Base-by-base conservation (phyloP, 257 asterid genomes). In the Nicotiana otophora region DNA sequence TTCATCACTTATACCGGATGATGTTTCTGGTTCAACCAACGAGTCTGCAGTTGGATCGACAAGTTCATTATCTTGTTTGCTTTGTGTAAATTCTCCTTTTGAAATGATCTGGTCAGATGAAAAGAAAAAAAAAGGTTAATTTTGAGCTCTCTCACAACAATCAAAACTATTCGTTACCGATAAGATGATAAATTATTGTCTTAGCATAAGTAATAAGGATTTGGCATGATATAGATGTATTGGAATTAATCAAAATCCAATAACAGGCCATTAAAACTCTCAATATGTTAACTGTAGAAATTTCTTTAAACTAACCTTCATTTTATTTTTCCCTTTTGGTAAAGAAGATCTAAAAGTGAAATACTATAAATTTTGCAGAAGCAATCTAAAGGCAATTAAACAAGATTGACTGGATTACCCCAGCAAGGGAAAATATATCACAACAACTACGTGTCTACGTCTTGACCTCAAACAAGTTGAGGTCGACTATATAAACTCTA, bases 1-100 rank as follows among this genome's bases (percentile, higher is more conserved):
- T 8, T 84, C 91, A 15, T 85, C 91, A 64, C 84, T 86, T 30
- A 74, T 83, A 57, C 84, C 91, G 1, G 97, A 90, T 12, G 87
- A 64, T 66, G 93, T 77, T 31, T 86, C 82, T 64, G 84, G 84
- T 55, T 87, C 91, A 7, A 61, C 30, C 3, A 74, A 83, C 11
- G 86, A 85, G 48, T 87, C 89, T 26, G 74, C 87, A 15, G 84
- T 57, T 7, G 78, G 82, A 62, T 83, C 53, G 20, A 54, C 55
- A 15, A 85, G 46, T 12, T 82, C 88, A 62, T 77, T 61, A 10
- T 82, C 90, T 28, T 83, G 72, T 65, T 84, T 82, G 82, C 83
- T 62, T 48, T 58, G 76, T 12, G 79, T 34, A 34, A 79, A 10
- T 77, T 83, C 88, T 31, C 72, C 90, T 82, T 64, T 85, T 62